Evolutionary conservation across 306 rosid genomes (phyloP), one percentile per base, ranked within the genome.

Genomic region (Clitoria ternatea): DNA sequence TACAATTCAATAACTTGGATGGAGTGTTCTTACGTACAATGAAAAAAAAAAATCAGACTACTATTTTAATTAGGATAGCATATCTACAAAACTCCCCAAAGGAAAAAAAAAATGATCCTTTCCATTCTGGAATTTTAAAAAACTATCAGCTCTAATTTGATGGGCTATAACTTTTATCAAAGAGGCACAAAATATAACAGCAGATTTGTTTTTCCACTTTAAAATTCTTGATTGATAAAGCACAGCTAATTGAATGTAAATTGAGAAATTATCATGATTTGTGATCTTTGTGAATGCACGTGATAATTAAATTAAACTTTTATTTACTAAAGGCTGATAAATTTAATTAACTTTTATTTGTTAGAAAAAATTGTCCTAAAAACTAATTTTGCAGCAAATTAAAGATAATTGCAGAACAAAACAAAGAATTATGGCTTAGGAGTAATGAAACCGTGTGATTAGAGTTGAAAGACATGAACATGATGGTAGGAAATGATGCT

Each of bases 401-500:
- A n/a, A n/a, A n/a, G n/a, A n/a, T n/a, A n/a, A 9, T 15, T 10
- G 32, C 43, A n/a, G n/a, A 39, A 18, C 50, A 18, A 11, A 3
- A 12, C 15, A 43, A 37, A 37, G 26, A 37, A 63, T 15, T 39
- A 63, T 42, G 42, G 53, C 8, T 4, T 37, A 14, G 12, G 9
- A 52, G 12, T 9, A 37, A 18, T 13, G 9, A 70, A 55, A 40
- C 11, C 12, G 23, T 15, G 27, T 9, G 50, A 18, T 39, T 69
- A 6, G 42, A 14, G 18, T 20, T 61, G 18, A 35, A 37, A 53
- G 64, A 47, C 10, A 52, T 50, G 36, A 8, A 23, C n/a, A n/a
- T n/a, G 43, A 65, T 44, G 62, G 49, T 49, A 20, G 22, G 49
- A 61, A 19, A 69, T 11, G 45, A 62, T 62, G 63, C 26, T 50